phyloP scores from a whole-genome alignment of 2,329 filamentous ascomycete species.

The Hypoxylon sp. region DNA sequence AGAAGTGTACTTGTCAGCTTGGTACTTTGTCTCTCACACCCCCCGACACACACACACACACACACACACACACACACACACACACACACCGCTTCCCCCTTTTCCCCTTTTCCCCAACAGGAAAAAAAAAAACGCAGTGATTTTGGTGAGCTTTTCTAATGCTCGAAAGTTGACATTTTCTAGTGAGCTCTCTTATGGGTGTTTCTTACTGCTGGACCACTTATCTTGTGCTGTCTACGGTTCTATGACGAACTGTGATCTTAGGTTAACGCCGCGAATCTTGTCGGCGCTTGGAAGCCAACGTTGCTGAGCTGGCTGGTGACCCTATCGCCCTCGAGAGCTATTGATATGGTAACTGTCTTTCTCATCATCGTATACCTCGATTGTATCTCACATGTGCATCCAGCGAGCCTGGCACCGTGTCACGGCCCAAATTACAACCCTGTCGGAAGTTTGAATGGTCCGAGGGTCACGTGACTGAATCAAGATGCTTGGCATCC shows the following conservation, averaged over 20 bases:
- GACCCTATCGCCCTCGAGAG: slow-evolving; percentile 2
- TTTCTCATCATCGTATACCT: background rate
- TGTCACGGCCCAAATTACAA: slow-evolving; percentile 10
- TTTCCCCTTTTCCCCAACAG: background rate
- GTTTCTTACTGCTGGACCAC: slow-evolving; percentile 48
- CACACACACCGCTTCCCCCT: too few species aligned
- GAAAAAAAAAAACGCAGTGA: background rate
- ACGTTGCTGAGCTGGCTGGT: slow-evolving; percentile 7
- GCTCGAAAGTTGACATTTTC: background rate
- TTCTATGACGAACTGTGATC: slow-evolving; percentile 59
- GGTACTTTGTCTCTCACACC: too few species aligned
- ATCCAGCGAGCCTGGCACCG: background rate
- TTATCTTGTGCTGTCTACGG: slow-evolving; percentile 56
- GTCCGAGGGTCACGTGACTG: too few species aligned
- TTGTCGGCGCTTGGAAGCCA: slow-evolving; percentile 30
- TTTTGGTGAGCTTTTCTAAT: background rate
- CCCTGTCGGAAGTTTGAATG: background rate
- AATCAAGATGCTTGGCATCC: too few species aligned
- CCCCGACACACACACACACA: too few species aligned
- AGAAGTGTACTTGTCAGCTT: background rate
- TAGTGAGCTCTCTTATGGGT: background rate
- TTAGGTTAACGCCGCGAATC: slow-evolving; percentile 57
- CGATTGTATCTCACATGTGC: slow-evolving; percentile 8
- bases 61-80: too few species aligned
- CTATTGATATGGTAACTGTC: slow-evolving; percentile 4